Base-by-base conservation (phyloP, 73 alveolate species). In the Paramecium sonneborni region DNA sequence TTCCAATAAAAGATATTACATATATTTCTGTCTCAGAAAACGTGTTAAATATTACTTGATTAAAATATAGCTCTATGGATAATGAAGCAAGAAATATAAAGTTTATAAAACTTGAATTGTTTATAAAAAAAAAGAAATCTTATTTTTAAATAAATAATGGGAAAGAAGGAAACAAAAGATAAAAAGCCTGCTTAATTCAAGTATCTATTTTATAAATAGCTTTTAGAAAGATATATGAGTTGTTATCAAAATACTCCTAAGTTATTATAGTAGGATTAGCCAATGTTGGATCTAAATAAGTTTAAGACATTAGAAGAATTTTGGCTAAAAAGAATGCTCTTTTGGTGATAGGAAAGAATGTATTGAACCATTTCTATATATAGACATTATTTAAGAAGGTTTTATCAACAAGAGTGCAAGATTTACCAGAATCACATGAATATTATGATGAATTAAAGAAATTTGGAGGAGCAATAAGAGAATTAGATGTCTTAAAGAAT, bases 111-210 rank as follows among this genome's bases (percentile, higher is more conserved):
- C 55, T 43, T 43, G 30, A 79, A 79, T 79, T 34, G 58, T 72
- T 35, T 35, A 72, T 72, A 23, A 72, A 72, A 72, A 70, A 72
- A 72, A 72, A 72, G 86, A 72, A 72, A 72, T 72, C 86, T 72
- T 72, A 28, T 72, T 35, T 72, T 62, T 35, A 72, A 72, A 72
- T 72, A 72, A 72, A 35, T 72, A 72, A 79, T 79, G 90, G 90
- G 90, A 23, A 79, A 46, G 74, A 79, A 79, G 48, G 90, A 79
- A 79, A 79, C 90, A 20, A 79, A 79, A 62, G 90, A 79, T 28
- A 79, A 79, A 62, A 79, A 79, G 90, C 90, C 90, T 37, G 90
- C 44, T 23, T 44, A 79, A 79, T 79, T 79, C 90, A 79, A 79
- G 90, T 79, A 79, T 6, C 1, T 14, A 8, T 20, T 39, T 9